phyloP scores from a whole-genome alignment of 179 eudicot genomes.

The Dionaea muscipula region DNA sequence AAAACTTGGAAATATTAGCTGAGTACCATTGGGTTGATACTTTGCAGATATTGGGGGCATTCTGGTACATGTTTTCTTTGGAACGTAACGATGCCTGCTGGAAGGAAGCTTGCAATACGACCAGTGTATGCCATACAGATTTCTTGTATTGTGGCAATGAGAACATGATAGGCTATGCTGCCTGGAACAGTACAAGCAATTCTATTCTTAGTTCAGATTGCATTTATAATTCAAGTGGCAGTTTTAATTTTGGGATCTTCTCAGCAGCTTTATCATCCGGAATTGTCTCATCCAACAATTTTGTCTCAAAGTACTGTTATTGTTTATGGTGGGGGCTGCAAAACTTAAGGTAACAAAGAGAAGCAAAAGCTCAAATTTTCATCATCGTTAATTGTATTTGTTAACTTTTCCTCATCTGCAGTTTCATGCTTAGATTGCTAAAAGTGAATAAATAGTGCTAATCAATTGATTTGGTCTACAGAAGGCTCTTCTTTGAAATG shows the following conservation, averaged over 20 bases:
- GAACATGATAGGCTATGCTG: constrained; percentile 24
- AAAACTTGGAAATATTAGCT: not conserved
- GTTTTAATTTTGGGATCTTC: constrained; percentile 60
- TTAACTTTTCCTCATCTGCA: not conserved
- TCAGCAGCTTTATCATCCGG: constrained; percentile 45
- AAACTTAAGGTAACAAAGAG: constrained; percentile 19
- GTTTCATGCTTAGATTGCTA: not conserved
- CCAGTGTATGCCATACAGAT: constrained; percentile 18
- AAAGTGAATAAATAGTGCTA: no score
- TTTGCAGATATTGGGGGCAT: constrained; percentile 54
- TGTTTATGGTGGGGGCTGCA: constrained; percentile 77
- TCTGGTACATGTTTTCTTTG: constrained; percentile 52
- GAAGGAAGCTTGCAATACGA: constrained; percentile 35
- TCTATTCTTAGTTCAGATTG: constrained; percentile 30
- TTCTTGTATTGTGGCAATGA: constrained; percentile 57
- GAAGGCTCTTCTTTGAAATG: no score
- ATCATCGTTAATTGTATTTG: not conserved
- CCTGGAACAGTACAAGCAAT: constrained; percentile 32
- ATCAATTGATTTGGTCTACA: no score
- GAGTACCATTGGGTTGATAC: not conserved
- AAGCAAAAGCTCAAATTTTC: not conserved
- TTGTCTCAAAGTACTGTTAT: constrained; percentile 46
- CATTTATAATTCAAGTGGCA: constrained; percentile 29
- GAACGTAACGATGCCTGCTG: constrained; percentile 55
- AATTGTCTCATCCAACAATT: constrained; percentile 31